Base-by-base conservation (phyloP, 2,329 filamentous ascomycete species). In the Fusarium guadeloupense region DNA sequence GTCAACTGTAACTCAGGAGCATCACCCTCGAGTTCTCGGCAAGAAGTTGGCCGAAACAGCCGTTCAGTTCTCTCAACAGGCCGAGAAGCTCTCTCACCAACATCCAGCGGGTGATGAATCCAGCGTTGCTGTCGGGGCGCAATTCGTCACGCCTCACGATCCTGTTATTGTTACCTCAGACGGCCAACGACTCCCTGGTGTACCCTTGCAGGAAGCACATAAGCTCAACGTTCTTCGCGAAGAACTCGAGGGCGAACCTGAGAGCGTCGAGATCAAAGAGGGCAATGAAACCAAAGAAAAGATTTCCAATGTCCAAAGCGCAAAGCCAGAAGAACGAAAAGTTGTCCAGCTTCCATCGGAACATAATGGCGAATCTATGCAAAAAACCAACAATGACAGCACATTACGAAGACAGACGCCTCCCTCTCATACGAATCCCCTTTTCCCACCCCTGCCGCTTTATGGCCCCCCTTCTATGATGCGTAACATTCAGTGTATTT, bases 381-480 rank as follows among this genome's bases (percentile, higher is more conserved):
- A 81, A 57, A 79, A 78, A 49, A 78, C 81, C 5, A 77, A 79
- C 28, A 77, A 80, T 28, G 81, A 80, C 20, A 79, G 75, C 12
- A 80, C 80, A 14, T 65, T 85, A 16, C 74, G 76, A 37, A 76
- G 72, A 54, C 71, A 81, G 13, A 82, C 81, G 76, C 88, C 89
- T 0, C 86, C 87, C 1, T 87, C 87, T 8, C 83, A 86, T 62
- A 93, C 91, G 3, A 89, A 93, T 65, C 90, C 91, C 4, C 78
- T 96, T 6, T 97, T 97, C 64, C 93, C 93, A 6, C 91, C 92
- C 3, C 75, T 97, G 9, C 93, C 93, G 0, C 79, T 92, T 1
- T 97, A 96, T 68, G 91, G 91, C 0, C 89, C 92, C 1, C 87
- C 92, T 0, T 88, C 89, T 1, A 45, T 84, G 1, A 54, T 89